Evolutionary conservation across 108 stramenopile genomes (phyloP).

Genomic region (Nitzschia sp.): DNA sequence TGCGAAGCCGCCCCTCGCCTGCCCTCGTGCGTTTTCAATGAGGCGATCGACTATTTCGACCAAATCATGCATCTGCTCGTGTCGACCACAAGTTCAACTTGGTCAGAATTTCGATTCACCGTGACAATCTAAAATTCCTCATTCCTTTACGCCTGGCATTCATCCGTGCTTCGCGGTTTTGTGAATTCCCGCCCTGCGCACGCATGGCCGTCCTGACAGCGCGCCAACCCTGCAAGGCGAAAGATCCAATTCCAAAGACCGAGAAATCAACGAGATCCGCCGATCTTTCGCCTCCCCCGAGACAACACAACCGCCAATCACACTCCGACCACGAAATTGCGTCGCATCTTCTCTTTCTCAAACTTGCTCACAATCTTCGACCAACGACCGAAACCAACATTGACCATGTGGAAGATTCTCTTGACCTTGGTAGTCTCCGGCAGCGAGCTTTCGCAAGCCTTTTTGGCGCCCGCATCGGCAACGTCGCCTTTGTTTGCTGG

Average conservation of each 20-base stretch:
- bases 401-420: slow-evolving; percentile 6
- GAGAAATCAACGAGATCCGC: not conserved
- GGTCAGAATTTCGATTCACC: not conserved
- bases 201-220: not conserved
- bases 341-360: too few species aligned
- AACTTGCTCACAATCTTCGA: too few species aligned
- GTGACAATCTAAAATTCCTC: not conserved
- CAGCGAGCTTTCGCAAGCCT: slow-evolving; percentile 9
- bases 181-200: not conserved
- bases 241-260: not conserved
- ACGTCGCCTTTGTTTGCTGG: not conserved
- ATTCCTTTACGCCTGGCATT: not conserved
- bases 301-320: too few species aligned
- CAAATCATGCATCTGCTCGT: not conserved
- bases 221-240: too few species aligned
- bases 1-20: too few species aligned
- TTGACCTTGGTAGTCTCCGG: not conserved
- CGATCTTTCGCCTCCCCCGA: too few species aligned
- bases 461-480: not conserved
- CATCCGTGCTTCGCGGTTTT: not conserved
- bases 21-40: too few species aligned
- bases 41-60: not conserved
- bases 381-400: too few species aligned
- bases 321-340: too few species aligned
- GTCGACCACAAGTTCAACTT: not conserved